Base-by-base conservation (phyloP, 805 yeast genomes). In the Komagataella populi region DNA sequence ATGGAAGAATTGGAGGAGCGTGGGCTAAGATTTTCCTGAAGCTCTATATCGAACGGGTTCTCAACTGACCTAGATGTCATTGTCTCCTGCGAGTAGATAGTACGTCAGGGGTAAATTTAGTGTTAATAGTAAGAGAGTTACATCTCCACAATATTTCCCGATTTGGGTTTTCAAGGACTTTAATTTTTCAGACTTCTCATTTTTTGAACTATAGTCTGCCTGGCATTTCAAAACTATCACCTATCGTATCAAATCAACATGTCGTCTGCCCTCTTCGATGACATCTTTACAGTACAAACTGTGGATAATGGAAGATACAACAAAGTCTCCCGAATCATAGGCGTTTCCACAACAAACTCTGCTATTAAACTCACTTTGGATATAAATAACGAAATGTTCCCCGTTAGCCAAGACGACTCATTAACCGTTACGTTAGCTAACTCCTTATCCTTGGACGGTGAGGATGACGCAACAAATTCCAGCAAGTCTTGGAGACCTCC, bases 271-370 rank as follows among this genome's bases (percentile, higher is more conserved):
- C 77, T 93, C 57, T 93, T 93, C 66, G 97, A 93, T 68, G 98
- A 91, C 69, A 82, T 90, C 63, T 93, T 91, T 72, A 80, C 80
- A 55, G 82, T 93, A 60, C 82, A 84, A 55, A 81, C 90, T 46
- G 83, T 87, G 49, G 98, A 91, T 63, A 69, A 83, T 39, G 96
- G 87, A 48, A 81, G 96, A 64, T 91, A 91, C 73, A 95, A 88
- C 75, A 87, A 85, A 63, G 96, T 91, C 16, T 73, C 87, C 20
- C 86, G 99, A 62, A 78, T 91, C 59, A 86, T 86, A 59, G 97
- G 93, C 17, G 81, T 81, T 56, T 87, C 96, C 23, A 84, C 90
- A 47, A 81, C 96, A 39, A 79, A 88, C 48, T 72, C 76, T 53
- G 95, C 85, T 57, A 81, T 90, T 57, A 84, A 83, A 59, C 77